A percentile compares a stretch with the other conserved stretches of the same genome.
Conservation (phyloP, 2,329 filamentous ascomycete species). For the Chrysoporthe cubensis region DNA sequence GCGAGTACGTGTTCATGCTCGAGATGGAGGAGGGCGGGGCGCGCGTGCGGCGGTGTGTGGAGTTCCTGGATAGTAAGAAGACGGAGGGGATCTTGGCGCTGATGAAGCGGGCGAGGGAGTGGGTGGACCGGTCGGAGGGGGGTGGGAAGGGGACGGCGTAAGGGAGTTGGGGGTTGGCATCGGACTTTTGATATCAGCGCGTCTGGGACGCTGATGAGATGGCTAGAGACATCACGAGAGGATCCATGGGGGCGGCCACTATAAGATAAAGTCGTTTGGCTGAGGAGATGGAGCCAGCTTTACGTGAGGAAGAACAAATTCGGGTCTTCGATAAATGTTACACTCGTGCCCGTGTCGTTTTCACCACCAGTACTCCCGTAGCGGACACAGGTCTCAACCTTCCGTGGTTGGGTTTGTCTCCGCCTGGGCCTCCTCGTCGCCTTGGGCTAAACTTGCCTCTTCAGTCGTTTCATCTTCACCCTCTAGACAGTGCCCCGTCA, state of each 20-base stretch:
- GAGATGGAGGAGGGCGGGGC: constrained; percentile 25
- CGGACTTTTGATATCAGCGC: too few relatives aligned
- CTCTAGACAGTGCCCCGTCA: constrained; percentile 24
- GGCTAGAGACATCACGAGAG: too few relatives aligned
- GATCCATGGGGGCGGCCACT: too few relatives aligned
- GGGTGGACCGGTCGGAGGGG: constrained; percentile 3
- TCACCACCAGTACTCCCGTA: not conserved
- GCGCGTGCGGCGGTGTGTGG: constrained; percentile 18
- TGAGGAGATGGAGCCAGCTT: too few relatives aligned
- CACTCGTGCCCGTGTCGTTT: not conserved
- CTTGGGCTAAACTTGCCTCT: not conserved
- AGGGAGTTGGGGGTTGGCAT: not conserved
- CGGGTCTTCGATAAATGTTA: not conserved
- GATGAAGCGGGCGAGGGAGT: constrained; percentile 18
- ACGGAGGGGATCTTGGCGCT: constrained; percentile 1
- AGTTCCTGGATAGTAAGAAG: constrained; percentile 26
- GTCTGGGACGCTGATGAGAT: not conserved
- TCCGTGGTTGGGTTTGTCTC: not conserved
- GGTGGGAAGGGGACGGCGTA: not conserved
- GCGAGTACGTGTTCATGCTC: constrained; percentile 26
- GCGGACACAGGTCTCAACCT: not conserved
- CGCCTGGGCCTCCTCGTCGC: not conserved
- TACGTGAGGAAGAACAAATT: not conserved
- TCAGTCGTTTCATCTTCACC: not conserved
- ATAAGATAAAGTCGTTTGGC: too few relatives aligned